phyloP scores from a whole-genome alignment of 1,139 yeast genomes.

The Candida glucosophila region DNA sequence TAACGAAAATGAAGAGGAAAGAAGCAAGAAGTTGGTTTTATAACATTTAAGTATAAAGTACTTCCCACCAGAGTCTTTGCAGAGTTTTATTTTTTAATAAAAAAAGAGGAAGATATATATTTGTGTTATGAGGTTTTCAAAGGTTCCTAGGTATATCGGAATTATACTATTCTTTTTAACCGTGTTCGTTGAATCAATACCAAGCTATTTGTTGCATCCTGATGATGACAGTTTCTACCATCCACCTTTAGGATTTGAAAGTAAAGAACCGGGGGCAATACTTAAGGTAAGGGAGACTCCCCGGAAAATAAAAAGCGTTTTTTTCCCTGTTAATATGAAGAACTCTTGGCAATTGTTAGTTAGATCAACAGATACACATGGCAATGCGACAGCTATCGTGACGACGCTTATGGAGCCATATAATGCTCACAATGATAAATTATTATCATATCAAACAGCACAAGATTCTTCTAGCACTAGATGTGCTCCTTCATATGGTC shows the following conservation, averaged over 20 bases:
- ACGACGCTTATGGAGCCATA: constrained; percentile 25
- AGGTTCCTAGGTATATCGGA: not conserved
- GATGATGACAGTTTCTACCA: constrained; percentile 15
- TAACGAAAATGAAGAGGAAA: too few species aligned
- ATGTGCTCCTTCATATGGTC: constrained; percentile 27
- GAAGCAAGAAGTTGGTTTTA: too few species aligned
- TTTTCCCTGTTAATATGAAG: constrained; percentile 10
- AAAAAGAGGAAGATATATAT: too few species aligned
- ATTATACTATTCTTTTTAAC: not conserved
- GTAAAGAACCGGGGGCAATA: constrained; percentile 12
- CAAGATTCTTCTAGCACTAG: constrained; percentile 20
- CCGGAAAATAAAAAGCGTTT: constrained; percentile 9
- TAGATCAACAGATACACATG: constrained; percentile 24
- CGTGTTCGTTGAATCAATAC: not conserved
- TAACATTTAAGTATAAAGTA: too few species aligned
- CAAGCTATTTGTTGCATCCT: constrained; percentile 5
- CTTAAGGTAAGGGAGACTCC: constrained; percentile 17
- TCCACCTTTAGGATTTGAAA: constrained; percentile 15
- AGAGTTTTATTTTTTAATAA: too few species aligned
- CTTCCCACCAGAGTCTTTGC: too few species aligned
- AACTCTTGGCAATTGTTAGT: constrained; percentile 24
- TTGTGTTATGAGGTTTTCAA: not conserved
- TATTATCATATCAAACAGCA: constrained; percentile 26
- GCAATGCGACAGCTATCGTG: constrained; percentile 21
- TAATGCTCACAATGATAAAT: constrained; percentile 18